Evolutionary conservation across 2,329 filamentous ascomycete genomes (phyloP), one percentile per base, ranked within the genome.

Genomic region (Acephala macrosclerotiorum): DNA sequence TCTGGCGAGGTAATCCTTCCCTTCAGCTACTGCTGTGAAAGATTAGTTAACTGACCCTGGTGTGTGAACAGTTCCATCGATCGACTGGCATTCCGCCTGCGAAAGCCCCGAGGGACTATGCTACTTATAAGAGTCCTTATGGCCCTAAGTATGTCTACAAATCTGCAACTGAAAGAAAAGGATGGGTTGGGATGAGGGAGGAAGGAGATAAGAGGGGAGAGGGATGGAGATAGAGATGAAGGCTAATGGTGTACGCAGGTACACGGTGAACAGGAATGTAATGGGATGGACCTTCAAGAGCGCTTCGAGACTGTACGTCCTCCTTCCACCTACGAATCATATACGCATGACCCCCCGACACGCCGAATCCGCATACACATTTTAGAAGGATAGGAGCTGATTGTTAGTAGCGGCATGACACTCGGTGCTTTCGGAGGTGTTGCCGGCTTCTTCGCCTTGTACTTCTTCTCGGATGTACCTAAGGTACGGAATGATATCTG

Each of bases 131-230:
- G 80, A 89, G 86, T 80, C 81, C 83, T 71, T 89, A 87, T 77
- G 88, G 87, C 77, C 88, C 88, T 61, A 90, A 89, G 88, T 90
- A 86, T 80, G 83, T 80, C 77, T n/a, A n/a, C n/a, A n/a, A n/a
- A n/a, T n/a, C n/a, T n/a, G n/a, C n/a, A n/a, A n/a, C n/a, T n/a
- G n/a, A n/a, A n/a, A n/a, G n/a, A n/a, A n/a, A n/a, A 33, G 9
- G 29, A 33, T 4, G 29, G 9, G 29, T 4, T 9, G 29, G 29
- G 9, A 9, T 4, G 29, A 9, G 9, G 29, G 29, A 33, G 9
- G 29, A 33, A 33, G 29, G 29, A 9, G 29, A 9, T 5, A 11
- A 20, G 6, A 49, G 5, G 45, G 7, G 7, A 49, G 7, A 12
- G 7, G 20, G 9, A 16, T 53, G 60, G n/a, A 55, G 12, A 20